Evolutionary conservation across 108 stramenopile species (phyloP), one percentile per base, ranked within the genome.

Genomic region (Craspedostauros australis): DNA sequence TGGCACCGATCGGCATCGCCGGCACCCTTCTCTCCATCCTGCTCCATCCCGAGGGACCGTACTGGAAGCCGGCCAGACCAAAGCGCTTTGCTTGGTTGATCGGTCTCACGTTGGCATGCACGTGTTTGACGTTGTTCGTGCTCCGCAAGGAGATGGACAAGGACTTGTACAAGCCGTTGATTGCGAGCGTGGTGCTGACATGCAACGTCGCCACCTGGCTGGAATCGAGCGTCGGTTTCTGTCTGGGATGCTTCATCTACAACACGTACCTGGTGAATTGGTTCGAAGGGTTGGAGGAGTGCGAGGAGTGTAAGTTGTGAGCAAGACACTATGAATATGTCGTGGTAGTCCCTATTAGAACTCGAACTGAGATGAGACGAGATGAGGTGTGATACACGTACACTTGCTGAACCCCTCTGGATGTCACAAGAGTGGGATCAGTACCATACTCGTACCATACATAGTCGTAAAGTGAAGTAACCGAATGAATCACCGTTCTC

Each of bases 1-100:
- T 78, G 21, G 68, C 77, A 27, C 77, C 77, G 3, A 27, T 78
- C n/a, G 72, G 77, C 30, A 49, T 29, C 20, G 29, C 74, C 29
- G 63, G 47, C 23, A 57, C 69, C 7, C 21, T 78, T 5, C 19
- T 73, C 32, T 36, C 72, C n/a, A 50, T 61, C 4, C 18, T 61
- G 9, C 42, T 78, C 29, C 43, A 54, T 8, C 62, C 70, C 4
- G n/a, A n/a, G n/a, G 30, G 23, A 18, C 68, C 77, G 18, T 44
- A 40, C 31, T 78, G 72, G 72, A 78, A 78, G 48, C 77, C 77
- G 32, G 77, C 77, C 23, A 50, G 50, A 8, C 72, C 77, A 0
- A 78, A 78, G 25, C 62, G 77, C 12, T 78, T 78, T 54, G 77
- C 77, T 0, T 78, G 77, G 77, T 16, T 43, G 23, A 57, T 77